Base-by-base conservation (phyloP, 331 rosid species). In the Malus hybrid region DNA sequence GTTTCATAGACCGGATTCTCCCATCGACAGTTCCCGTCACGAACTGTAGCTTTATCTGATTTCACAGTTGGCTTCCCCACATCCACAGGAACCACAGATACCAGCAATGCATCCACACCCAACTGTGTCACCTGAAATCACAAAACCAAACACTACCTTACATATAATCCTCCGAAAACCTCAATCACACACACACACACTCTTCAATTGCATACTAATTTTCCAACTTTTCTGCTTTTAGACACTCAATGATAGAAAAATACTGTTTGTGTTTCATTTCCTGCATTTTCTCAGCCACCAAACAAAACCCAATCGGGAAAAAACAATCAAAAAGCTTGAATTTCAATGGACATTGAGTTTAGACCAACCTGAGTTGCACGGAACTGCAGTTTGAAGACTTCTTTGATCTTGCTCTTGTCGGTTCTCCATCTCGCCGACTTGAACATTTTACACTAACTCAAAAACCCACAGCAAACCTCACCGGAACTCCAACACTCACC, bases 391-490 rank as follows among this genome's bases (percentile, higher is more conserved):
- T 88, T 92, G 88, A 90, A 95, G 80, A 85, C 88, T 64, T 82
- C 86, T 62, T 89, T 92, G 86, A 92, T 59, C 80, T 84, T 90
- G 80, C 85, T 91, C 89, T 89, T 95, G 64, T 95, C 97, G 80
- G 86, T 86, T 80, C 91, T 90, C 99, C 99, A 90, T 86, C 90
- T 88, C 70, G 92, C 84, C 72, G 97, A 74, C 88, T 86, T 96
- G 83, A 95, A 92, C 99, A 95, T 95, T 66, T 76, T 83, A 24
- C 63, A 6, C 46, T 76, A 69, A 52, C 24, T 60, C 83, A 71
- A 75, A 75, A 78, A 75, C 78, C 82, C 65, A 22, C 66, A 77
- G 65, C 22, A 66, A 77, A 56, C 11, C 65, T 36, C 66, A 60
- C 52, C 83, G 86, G 81, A 83, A 76, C 77, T 65, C 83, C 79